Evolutionary conservation across 1,139 yeast genomes (phyloP).

Genomic region (Nematodospora anomalae): DNA sequence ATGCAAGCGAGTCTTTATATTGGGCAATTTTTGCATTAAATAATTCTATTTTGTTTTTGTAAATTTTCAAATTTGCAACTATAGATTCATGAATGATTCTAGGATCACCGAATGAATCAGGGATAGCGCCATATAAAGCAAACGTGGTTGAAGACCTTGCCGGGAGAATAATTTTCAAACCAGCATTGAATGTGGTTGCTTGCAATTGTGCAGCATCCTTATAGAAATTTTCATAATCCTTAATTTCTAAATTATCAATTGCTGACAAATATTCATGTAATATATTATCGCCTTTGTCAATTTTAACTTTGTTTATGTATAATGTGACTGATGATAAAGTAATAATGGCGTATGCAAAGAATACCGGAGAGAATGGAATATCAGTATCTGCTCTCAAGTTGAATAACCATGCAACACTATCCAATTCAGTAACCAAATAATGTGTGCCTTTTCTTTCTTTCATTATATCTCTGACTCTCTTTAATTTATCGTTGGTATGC

Average conservation of each 20-base stretch:
- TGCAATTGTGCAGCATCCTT: constrained; percentile 27
- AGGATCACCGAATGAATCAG: constrained; percentile 28
- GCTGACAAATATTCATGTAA: constrained; percentile 27
- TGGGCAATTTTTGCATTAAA: constrained; percentile 44
- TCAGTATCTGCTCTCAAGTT: constrained; percentile 49
- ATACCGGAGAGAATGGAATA: constrained; percentile 50
- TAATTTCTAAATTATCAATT: constrained; percentile 30
- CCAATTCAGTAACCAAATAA: constrained; percentile 45
- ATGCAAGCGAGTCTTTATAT: constrained; percentile 44
- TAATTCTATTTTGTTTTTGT: constrained; percentile 40
- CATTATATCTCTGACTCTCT: constrained; percentile 28
- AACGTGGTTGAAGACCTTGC: constrained; percentile 29
- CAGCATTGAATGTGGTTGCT: constrained; percentile 19
- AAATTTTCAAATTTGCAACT: constrained; percentile 35
- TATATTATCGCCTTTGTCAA: constrained; percentile 19
- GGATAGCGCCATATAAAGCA: constrained; percentile 34
- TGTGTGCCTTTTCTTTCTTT: constrained; percentile 23
- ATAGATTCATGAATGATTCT: constrained; percentile 31
- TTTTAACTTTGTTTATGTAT: constrained; percentile 40
- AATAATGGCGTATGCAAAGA: constrained; percentile 47
- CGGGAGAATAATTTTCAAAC: constrained; percentile 33
- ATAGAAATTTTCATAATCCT: constrained; percentile 33
- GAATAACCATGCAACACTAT: constrained; percentile 57
- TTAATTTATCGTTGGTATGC: constrained; percentile 32
- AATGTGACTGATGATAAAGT: constrained; percentile 29